Conservation (phyloP, 306 rosid genomes). For the Medicago lupulina region DNA sequence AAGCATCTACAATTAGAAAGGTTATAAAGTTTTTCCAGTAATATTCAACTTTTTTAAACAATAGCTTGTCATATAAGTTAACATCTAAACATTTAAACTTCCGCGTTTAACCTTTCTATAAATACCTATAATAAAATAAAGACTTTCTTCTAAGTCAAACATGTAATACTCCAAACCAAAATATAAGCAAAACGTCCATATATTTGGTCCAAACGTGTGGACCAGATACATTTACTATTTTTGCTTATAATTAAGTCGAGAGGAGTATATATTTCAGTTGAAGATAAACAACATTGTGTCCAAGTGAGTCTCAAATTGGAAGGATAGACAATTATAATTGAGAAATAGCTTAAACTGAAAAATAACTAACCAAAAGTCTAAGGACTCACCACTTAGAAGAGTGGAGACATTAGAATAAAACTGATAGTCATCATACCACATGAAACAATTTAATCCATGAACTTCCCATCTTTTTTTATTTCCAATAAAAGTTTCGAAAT, state of each 20-base stretch:
- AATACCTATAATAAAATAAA: no score
- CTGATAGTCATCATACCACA: slow-evolving; percentile 67
- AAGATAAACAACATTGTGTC: not conserved
- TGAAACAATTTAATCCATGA: slow-evolving; percentile 59
- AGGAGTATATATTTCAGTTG: not conserved
- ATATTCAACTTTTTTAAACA: no score
- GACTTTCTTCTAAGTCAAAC: no score
- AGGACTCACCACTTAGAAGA: slow-evolving; percentile 57
- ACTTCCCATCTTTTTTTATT: slow-evolving; percentile 66
- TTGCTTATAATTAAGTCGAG: not conserved
- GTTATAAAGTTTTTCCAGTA: not conserved
- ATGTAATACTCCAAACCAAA: not conserved
- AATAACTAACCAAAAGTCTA: not conserved
- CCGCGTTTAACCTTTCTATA: no score
- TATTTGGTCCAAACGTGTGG: not conserved
- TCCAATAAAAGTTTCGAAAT: slow-evolving; percentile 49
- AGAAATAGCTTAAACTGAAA: no score
- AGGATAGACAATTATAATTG: no score
- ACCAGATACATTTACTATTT: not conserved
- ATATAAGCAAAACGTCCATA: not conserved
- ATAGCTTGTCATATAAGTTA: not conserved
- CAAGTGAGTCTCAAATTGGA: not conserved
- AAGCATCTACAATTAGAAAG: not conserved
- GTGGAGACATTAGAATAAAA: slow-evolving; percentile 55
- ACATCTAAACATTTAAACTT: not conserved